Conservation (phyloP, 208 protist genomes). For the Tritrichomonas foetus region DNA sequence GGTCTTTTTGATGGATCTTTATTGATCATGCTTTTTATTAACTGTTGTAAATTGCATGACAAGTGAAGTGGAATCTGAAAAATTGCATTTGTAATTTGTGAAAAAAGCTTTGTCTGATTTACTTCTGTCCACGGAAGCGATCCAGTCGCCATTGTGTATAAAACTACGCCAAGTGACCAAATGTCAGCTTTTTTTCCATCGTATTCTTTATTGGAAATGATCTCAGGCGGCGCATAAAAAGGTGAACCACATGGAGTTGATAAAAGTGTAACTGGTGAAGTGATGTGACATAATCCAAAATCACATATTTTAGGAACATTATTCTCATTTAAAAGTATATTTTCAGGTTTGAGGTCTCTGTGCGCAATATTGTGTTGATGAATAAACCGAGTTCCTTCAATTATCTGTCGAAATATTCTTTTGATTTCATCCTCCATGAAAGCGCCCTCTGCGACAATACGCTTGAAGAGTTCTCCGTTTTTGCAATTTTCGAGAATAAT, state of each 20-base stretch:
- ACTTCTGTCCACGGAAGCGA: neutral
- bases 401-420: neutral
- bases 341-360: neutral
- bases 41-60: neutral
- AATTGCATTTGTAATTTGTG: neutral
- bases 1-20: neutral
- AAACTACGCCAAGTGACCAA: neutral
- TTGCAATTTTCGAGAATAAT: neutral
- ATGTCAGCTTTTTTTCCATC: constrained; percentile 25
- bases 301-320: neutral
- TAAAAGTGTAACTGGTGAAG: neutral
- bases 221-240: neutral
- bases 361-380: neutral
- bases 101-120: neutral
- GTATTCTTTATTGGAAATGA: neutral
- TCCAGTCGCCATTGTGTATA: neutral
- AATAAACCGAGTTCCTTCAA: neutral
- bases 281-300: neutral
- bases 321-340: neutral
- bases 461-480: neutral
- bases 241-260: neutral
- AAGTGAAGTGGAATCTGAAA: neutral
- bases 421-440: neutral
- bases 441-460: neutral
- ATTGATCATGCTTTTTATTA: neutral